phyloP scores from a whole-genome alignment of 129 eudicot species.

The Lonicera japonica region DNA sequence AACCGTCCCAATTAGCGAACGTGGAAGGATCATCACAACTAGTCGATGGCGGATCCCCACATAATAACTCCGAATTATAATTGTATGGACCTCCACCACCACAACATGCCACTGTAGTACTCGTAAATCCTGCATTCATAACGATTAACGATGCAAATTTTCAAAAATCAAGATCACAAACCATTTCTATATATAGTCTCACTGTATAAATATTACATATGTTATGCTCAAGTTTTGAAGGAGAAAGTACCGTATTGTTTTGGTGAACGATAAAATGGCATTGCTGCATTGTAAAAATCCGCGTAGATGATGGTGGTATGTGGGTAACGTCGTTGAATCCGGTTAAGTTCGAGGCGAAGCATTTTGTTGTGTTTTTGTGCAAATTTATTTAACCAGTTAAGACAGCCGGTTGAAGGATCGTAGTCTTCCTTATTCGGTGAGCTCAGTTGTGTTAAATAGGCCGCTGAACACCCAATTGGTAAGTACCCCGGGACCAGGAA shows the following conservation, averaged over 20 bases:
- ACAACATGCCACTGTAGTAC: slow-evolving; percentile 26
- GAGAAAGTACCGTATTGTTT: slow-evolving; percentile 25
- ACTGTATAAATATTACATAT: too few relatives aligned
- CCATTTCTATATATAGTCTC: too few relatives aligned
- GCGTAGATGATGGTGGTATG: slow-evolving; percentile 38
- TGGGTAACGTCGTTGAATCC: slow-evolving; percentile 34
- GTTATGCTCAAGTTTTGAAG: too few relatives aligned
- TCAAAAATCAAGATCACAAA: too few relatives aligned
- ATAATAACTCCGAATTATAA: slow-evolving; percentile 9
- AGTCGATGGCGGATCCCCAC: slow-evolving; percentile 11
- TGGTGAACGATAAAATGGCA: slow-evolving; percentile 33
- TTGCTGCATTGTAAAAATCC: slow-evolving; percentile 43
- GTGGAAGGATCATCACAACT: slow-evolving; percentile 22
- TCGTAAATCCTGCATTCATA: slow-evolving; percentile 21
- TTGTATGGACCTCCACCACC: slow-evolving; percentile 35
- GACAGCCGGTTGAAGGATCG: slow-evolving; percentile 37
- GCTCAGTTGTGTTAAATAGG: slow-evolving; percentile 19
- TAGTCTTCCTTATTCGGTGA: slow-evolving; percentile 19
- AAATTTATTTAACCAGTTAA: slow-evolving; percentile 28
- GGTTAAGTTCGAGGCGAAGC: slow-evolving; percentile 24
- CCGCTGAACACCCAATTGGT: slow-evolving; percentile 49
- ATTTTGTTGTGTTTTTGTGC: slow-evolving; percentile 35
- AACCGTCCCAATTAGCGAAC: slow-evolving; percentile 34
- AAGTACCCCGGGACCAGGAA: slow-evolving; percentile 43
- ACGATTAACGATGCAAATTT: too few relatives aligned